Base-by-base conservation (phyloP, 2,329 filamentous ascomycete genomes). In the Aspergillus sp. region DNA sequence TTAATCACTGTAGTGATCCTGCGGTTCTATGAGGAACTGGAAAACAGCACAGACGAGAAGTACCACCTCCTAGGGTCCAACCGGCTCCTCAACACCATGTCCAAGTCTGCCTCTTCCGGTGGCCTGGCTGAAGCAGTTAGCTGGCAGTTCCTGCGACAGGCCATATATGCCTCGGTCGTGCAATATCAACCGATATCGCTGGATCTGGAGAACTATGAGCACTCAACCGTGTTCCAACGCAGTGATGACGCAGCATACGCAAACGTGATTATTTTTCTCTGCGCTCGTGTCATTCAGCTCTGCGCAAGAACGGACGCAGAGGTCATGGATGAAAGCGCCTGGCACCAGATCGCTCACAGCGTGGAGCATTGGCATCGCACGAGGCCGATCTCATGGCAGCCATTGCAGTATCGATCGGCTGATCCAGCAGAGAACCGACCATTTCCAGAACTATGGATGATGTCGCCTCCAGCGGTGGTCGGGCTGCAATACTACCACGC, bases 1-100 rank as follows among this genome's bases (percentile, higher is more conserved):
- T 60, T 78, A 0, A 67, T 74, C 1, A 72, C 74, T 0, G 74
- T 78, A 0, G 75, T 77, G 7, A 67, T 77, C 5, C 58, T 77
- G 17, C 68, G 75, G 0, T 63, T 76, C 4, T 75, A 77, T 46
- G 75, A 77, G 54, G 75, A 77, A 55, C 49, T 68, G 46, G 62
- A 64, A 32, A 53, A 54, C 15, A 54, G 41, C 1, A 57, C 58
- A 3, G 68, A 71, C 23, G 59, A 67, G 19, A 60, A 65, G 41
- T 63, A 64, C 19, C 70, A 72, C 42, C 59, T 70, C 5, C 52
- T 68, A 7, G 70, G 69, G 1, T 69, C 68, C 1, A 70, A 64
- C 27, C 60, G 65, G 5, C 57, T 72, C 1, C 60, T 72, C 15
- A 68, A 68, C 7, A 60, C 64, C 1, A 66, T 71, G 49, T 65